These are phyloP conservation scores for Fusarium keratoplasticum DNA, from an alignment of 2,329 filamentous ascomycete genomes.

Conservation along the genomic window DNA sequence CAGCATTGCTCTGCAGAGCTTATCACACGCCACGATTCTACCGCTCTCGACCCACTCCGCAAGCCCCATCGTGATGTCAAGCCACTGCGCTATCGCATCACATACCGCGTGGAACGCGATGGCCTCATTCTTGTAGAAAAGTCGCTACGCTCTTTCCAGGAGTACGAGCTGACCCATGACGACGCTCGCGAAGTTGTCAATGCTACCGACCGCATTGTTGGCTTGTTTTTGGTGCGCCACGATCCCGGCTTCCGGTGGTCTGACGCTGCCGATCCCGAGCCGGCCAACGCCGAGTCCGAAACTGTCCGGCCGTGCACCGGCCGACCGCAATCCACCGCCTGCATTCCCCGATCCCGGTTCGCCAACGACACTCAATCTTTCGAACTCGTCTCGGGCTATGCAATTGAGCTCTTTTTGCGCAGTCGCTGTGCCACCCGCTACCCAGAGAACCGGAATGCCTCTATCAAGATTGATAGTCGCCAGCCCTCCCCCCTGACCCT, in stretches of 20 bases:
- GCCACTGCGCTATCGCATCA: constrained; percentile 61
- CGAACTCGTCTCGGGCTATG: constrained; percentile 59
- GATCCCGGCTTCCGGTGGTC: constrained; percentile 63
- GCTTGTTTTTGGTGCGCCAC: constrained; percentile 62
- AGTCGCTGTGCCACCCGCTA: constrained; percentile 52
- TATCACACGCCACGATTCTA: constrained; percentile 64
- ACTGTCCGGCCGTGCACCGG: constrained; percentile 55
- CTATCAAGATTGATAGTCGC: constrained; percentile 57
- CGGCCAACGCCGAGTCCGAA: constrained; percentile 50
- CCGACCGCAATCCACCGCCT: constrained; percentile 58
- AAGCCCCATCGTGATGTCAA: constrained; percentile 53
- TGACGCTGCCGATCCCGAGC: constrained; percentile 54
- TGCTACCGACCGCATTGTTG: constrained; percentile 63
- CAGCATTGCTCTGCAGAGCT: constrained; percentile 65
- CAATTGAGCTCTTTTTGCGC: constrained; percentile 58
- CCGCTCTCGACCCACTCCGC: constrained; percentile 56
- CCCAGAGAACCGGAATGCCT: constrained; percentile 53
- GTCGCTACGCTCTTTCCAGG: constrained; percentile 63
- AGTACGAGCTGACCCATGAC: constrained; percentile 56
- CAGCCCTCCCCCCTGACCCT: constrained; percentile 62
- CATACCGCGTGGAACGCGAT: constrained; percentile 57
- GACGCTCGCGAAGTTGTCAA: constrained; percentile 60
- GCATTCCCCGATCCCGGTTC: constrained; percentile 58
- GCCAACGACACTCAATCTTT: constrained; percentile 49
- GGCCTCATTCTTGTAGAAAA: constrained; percentile 57